phyloP scores from a whole-genome alignment of 148 eudicot genomes.

The Tetragonia tetragonoides region DNA sequence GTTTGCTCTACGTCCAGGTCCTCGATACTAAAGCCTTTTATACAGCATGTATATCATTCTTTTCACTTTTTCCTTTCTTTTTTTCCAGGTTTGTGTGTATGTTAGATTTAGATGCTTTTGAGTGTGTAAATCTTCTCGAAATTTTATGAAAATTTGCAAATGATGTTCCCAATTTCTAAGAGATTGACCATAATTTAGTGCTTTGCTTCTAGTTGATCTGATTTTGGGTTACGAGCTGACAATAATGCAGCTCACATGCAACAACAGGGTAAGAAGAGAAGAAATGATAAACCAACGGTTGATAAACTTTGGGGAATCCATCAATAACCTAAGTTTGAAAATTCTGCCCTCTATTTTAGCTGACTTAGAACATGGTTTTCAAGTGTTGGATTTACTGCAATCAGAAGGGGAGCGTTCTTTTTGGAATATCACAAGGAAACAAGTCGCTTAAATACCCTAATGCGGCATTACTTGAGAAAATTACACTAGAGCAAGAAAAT shows the following conservation, averaged over 20 bases:
- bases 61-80: not conserved
- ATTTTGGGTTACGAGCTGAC: constrained; percentile 30
- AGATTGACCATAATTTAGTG: not conserved
- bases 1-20: constrained; percentile 12
- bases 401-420: no score
- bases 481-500: no score
- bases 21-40: constrained; percentile 20
- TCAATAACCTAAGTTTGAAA: not conserved
- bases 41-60: constrained; percentile 23
- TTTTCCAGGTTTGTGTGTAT: not conserved
- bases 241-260: constrained; percentile 27
- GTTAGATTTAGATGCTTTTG: constrained; percentile 7
- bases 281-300: not conserved
- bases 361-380: not conserved
- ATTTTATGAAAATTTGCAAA: constrained; percentile 4
- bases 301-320: not conserved
- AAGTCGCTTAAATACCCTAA: no score
- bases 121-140: constrained; percentile 26
- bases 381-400: not conserved
- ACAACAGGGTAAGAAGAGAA: constrained; percentile 1
- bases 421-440: no score
- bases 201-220: constrained; percentile 18
- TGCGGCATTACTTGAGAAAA: no score
- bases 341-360: not conserved
- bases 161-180: constrained; percentile 8